These are phyloP conservation scores for Fraxinus velutina DNA, from an alignment of 305 asterid genomes.

Conservation along the genomic window DNA sequence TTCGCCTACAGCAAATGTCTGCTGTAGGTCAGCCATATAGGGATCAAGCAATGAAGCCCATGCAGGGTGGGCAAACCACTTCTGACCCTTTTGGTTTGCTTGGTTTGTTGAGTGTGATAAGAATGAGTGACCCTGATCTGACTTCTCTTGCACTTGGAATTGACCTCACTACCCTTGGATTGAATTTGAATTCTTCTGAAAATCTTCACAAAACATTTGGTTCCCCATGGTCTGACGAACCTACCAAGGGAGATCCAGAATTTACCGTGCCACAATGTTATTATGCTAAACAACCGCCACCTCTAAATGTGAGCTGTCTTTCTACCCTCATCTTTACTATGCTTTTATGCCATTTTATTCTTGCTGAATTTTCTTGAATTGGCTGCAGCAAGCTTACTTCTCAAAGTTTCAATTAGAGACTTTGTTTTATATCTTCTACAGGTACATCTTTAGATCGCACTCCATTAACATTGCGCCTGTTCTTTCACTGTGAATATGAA, in stretches of 20 bases:
- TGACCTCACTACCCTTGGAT: slow-evolving; percentile 87
- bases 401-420: slow-evolving; percentile 80
- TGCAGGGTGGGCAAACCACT: slow-evolving; percentile 53
- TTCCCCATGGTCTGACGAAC: slow-evolving; percentile 94
- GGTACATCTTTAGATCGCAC: slow-evolving; percentile 37
- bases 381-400: slow-evolving; percentile 81
- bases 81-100: slow-evolving; percentile 81
- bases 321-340: slow-evolving; percentile 14
- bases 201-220: slow-evolving; percentile 79
- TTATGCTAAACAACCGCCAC: slow-evolving; percentile 74
- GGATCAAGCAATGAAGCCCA: slow-evolving; percentile 80
- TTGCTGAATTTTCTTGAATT: slow-evolving; percentile 36
- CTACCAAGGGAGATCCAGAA: slow-evolving; percentile 89
- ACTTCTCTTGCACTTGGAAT: slow-evolving; percentile 91
- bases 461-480: slow-evolving; percentile 16
- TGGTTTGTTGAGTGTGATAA: slow-evolving; percentile 81
- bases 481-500: slow-evolving; percentile 16
- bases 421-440: slow-evolving; percentile 74
- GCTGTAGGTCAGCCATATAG: slow-evolving; percentile 74
- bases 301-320: slow-evolving; percentile 60
- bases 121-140: slow-evolving; percentile 83
- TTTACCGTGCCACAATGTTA: slow-evolving; percentile 83
- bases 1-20: slow-evolving; percentile 83
- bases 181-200: slow-evolving; percentile 85
- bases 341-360: slow-evolving; percentile 13